These are phyloP conservation scores for Trypanosoma scelopori DNA, from an alignment of 208 protist species.

Conservation along the genomic window DNA sequence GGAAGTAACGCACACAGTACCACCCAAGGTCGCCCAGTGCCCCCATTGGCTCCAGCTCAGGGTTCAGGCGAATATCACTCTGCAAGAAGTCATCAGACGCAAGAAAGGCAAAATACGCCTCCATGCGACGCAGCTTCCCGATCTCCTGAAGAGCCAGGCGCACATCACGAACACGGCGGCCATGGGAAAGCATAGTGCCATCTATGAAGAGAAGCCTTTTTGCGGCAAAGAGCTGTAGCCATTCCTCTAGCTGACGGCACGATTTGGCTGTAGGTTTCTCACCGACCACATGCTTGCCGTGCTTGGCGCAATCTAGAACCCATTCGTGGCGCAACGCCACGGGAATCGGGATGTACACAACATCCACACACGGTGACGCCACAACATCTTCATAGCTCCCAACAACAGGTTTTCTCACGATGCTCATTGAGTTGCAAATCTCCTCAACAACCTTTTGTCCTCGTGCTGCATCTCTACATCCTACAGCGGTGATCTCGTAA, in stretches of 20 bases:
- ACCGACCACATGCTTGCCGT: conserved; percentile 71
- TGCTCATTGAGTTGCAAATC: neutral
- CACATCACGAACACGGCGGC: conserved; percentile 51
- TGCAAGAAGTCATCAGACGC: conserved; percentile 49
- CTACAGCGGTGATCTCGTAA: conserved; percentile 41
- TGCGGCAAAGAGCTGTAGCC: conserved; percentile 40
- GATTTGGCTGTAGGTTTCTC: conserved; percentile 60
- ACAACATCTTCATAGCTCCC: conserved; percentile 62
- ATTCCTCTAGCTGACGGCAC: conserved; percentile 39
- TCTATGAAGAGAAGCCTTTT: conserved; percentile 67
- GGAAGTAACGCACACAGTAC: conserved; percentile 73
- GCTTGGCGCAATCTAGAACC: conserved; percentile 47
- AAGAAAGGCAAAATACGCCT: conserved; percentile 49
- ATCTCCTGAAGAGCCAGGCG: conserved; percentile 30
- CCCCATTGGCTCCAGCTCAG: conserved; percentile 56
- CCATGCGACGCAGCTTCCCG: conserved; percentile 46
- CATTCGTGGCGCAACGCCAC: conserved; percentile 45
- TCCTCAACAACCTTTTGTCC: conserved; percentile 32
- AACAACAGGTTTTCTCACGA: conserved; percentile 24
- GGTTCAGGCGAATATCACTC: conserved; percentile 62
- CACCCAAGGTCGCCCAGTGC: conserved; percentile 73
- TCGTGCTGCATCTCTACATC: conserved; percentile 37
- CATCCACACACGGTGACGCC: conserved; percentile 42
- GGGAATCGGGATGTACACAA: conserved; percentile 76
- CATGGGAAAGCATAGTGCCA: conserved; percentile 66